Evolutionary conservation across 2,329 filamentous ascomycete genomes (phyloP), one percentile per base, ranked within the genome.

Genomic region (Diaporthe destruens): DNA sequence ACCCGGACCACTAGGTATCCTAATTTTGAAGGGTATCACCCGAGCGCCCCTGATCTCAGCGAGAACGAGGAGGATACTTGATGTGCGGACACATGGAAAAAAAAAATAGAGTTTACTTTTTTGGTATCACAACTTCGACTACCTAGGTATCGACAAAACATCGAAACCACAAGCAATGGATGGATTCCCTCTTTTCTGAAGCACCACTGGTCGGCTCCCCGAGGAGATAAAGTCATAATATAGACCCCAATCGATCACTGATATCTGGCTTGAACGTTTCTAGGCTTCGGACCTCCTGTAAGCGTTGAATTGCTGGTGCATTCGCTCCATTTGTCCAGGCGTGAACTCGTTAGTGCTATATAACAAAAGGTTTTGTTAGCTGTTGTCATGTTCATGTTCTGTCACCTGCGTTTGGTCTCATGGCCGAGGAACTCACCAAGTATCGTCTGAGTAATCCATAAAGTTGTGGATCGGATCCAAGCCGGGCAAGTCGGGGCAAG

Each of bases 391-490:
- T 11, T 36, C 20, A 20, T n/a, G 1, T 32, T 9, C 29, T n/a
- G 9, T 20, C 7, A 12, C 53, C 0, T 7, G 11, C 5, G n/a
- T 16, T 55, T 20, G 53, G 3, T 14, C 39, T 42, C 39, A 18
- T 42, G 16, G 3, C 47, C n/a, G 12, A 34, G 16, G 16, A 11
- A 56, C 54, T 36, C 1, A 56, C 54, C 61, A 70, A 3, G 54
- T 59, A 59, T 70, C 67, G 29, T 70, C 56, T 25, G 67, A 59
- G 9, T 70, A 70, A 6, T 57, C 67, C 67, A 70, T 70, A 14
- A 70, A 70, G 20, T 70, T 70, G 18, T 70, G 67, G 11, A 70
- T 70, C 2, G 67, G 67, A 51, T 70, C 67, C 39, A 70, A 56
- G 20, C 67, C 67, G 3, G 67, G 36, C 42, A 61, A 6, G 20